Evolutionary conservation across 1,284 basidiomycete species (phyloP).

Genomic region (Kwoniella shivajii): DNA sequence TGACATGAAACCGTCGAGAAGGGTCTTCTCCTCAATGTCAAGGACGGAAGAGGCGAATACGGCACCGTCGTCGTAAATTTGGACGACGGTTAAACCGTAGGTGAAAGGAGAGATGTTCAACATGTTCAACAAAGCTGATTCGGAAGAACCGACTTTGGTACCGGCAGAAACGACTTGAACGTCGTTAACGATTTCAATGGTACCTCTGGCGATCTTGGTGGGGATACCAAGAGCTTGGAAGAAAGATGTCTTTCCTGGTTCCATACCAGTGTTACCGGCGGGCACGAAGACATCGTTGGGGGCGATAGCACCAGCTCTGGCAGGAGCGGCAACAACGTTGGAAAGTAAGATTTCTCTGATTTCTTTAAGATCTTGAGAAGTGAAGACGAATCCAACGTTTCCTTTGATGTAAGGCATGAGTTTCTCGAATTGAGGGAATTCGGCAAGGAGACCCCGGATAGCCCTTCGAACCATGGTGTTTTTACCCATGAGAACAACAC

Average conservation of each 20-base stretch:
- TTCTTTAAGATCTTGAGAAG: constrained; percentile 88
- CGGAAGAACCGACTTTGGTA: constrained; percentile 92
- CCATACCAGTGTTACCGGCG: constrained; percentile 99
- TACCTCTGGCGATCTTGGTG: constrained; percentile 99
- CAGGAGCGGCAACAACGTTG: constrained; percentile 98
- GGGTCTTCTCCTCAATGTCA: constrained; percentile 88
- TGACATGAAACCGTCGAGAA: constrained; percentile 85
- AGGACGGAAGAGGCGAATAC: constrained; percentile 88
- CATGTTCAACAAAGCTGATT: constrained; percentile 99
- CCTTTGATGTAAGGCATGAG: constrained; percentile 94
- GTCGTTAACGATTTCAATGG: constrained; percentile 98
- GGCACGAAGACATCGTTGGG: constrained; percentile 90
- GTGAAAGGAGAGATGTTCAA: constrained; percentile 98
- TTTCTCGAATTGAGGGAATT: constrained; percentile 92
- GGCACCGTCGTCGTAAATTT: constrained; percentile 91
- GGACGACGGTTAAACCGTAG: constrained; percentile 95
- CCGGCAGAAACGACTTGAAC: constrained; percentile 93
- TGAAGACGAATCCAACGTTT: constrained; percentile 99
- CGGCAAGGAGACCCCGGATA: constrained; percentile 83
- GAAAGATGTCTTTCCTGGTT: constrained; percentile 99
- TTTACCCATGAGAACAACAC: constrained; percentile 98
- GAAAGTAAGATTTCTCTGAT: constrained; percentile 86
- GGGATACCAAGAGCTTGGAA: constrained; percentile 99
- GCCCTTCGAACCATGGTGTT: constrained; percentile 99
- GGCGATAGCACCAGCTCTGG: constrained; percentile 95